These are phyloP conservation scores for Nidularia sp. DNA, from an alignment of 768 basidiomycete genomes.

Conservation along the genomic window DNA sequence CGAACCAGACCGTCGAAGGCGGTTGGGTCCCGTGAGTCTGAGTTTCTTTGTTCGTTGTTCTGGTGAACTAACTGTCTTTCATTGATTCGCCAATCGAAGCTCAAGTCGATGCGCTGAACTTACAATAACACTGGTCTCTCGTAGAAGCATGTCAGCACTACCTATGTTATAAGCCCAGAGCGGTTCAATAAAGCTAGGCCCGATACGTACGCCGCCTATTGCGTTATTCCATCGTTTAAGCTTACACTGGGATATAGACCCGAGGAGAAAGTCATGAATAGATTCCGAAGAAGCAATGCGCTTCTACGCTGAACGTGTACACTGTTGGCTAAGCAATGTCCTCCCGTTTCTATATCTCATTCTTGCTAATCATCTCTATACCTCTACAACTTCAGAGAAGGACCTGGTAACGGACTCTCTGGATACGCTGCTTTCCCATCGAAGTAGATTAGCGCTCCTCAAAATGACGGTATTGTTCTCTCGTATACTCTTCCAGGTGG, in stretches of 20 bases:
- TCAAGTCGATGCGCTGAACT: constrained; percentile 35
- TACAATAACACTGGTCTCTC: constrained; percentile 32
- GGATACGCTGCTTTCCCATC: constrained; percentile 51
- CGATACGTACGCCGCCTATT: constrained; percentile 13
- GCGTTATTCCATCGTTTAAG: neutral
- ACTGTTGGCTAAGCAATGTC: constrained; percentile 35
- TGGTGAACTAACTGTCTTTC: constrained; percentile 3
- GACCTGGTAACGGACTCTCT: constrained; percentile 30
- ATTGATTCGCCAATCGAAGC: constrained; percentile 25
- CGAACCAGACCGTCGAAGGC: constrained; percentile 30
- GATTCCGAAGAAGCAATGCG: constrained; percentile 33
- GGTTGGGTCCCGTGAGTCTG: constrained; percentile 34
- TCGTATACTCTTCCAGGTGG: constrained; percentile 38
- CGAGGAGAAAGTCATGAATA: constrained; percentile 41
- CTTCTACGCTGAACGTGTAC: constrained; percentile 43
- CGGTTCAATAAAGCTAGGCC: constrained; percentile 46
- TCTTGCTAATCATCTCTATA: constrained; percentile 13
- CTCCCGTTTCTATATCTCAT: neutral
- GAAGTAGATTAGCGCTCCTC: constrained; percentile 27
- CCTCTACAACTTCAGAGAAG: constrained; percentile 17
- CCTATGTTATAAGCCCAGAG: constrained; percentile 35
- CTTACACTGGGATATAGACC: constrained; percentile 10
- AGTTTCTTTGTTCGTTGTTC: neutral
- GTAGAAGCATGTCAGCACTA: constrained; percentile 35
- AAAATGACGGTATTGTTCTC: constrained; percentile 44